Evolutionary conservation across 1,139 yeast genomes (phyloP).

Genomic region (Kluyveromyces sp.): DNA sequence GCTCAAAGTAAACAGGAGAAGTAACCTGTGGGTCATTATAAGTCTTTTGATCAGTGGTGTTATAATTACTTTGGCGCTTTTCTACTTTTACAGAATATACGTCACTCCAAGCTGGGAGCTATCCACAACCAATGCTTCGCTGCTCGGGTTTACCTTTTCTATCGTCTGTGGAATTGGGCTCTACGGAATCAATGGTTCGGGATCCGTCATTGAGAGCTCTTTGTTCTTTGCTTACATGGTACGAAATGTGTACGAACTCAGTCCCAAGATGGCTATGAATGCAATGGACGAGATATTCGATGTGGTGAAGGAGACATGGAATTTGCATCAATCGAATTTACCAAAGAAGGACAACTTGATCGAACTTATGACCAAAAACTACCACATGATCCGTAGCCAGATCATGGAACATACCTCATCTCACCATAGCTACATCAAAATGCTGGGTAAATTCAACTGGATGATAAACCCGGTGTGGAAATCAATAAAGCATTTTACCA

Average conservation of each 20-base stretch:
- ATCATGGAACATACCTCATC: constrained; percentile 13
- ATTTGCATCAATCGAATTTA: constrained; percentile 26
- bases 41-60: constrained; percentile 70
- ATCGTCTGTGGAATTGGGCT: constrained; percentile 67
- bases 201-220: constrained; percentile 85
- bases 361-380: constrained; percentile 5
- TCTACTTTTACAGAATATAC: constrained; percentile 77
- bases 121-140: constrained; percentile 68
- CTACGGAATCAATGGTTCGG: constrained; percentile 78
- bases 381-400: constrained; percentile 4
- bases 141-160: constrained; percentile 80
- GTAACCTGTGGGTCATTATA: constrained; percentile 70
- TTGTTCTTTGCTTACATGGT: constrained; percentile 84
- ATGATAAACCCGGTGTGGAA: constrained; percentile 33
- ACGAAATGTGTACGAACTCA: constrained; percentile 83
- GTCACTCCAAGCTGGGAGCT: constrained; percentile 60
- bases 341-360: constrained; percentile 27
- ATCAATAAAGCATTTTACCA: constrained; percentile 41
- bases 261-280: constrained; percentile 62
- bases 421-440: constrained; percentile 13
- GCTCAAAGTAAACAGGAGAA: constrained; percentile 37
- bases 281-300: constrained; percentile 37
- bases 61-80: constrained; percentile 66
- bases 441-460: constrained; percentile 3
- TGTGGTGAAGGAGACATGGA: constrained; percentile 34